Base-by-base conservation (phyloP, 139 green algal genomes). In the Picochlorum sp. region DNA sequence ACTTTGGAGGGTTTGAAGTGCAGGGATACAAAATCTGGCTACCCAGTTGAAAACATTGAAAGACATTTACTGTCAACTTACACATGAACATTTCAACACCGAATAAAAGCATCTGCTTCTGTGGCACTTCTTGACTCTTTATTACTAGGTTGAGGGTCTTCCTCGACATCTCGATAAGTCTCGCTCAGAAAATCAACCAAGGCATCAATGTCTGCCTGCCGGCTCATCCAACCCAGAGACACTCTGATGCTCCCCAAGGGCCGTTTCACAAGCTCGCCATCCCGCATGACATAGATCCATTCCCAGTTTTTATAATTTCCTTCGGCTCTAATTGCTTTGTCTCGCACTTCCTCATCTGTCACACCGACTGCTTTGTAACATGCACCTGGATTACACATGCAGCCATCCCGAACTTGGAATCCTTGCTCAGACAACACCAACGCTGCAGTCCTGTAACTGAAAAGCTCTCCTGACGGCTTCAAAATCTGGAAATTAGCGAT, bases 311-410 rank as follows among this genome's bases (percentile, higher is more conserved):
- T 80, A 56, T 92, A 81, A 5, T 90, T 89, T 7, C 28, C 49
- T 45, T 38, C 9, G 2, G n/a, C 14, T 41, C 2, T 41, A 38
- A 21, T 20, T 28, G 7, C 50, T 49, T 26, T 20, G 6, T 24
- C 15, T 34, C 1, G 3, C 11, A 18, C 49, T 60, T 61, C 57
- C 0, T 45, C 47, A 1, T 68, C 20, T 20, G 49, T 69, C 9
- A 88, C 65, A 23, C 79, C 72, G 45, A 88, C 54, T 51, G 79
- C 76, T 18, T 41, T 57, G 2, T 74, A 71, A 54, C 80, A 86
- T 13, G 84, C 79, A 4, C 91, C 91, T 15, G 91, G 91, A 73
- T 97, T 97, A 72, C 91, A 97, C 72, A 95, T 90, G 74, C 84
- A 92, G 34, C 91, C 91, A 11, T 77, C 81, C 38, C 91, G 80